These are phyloP conservation scores for Boechera stricta DNA, from an alignment of 345 rosid species.

Conservation along the genomic window DNA sequence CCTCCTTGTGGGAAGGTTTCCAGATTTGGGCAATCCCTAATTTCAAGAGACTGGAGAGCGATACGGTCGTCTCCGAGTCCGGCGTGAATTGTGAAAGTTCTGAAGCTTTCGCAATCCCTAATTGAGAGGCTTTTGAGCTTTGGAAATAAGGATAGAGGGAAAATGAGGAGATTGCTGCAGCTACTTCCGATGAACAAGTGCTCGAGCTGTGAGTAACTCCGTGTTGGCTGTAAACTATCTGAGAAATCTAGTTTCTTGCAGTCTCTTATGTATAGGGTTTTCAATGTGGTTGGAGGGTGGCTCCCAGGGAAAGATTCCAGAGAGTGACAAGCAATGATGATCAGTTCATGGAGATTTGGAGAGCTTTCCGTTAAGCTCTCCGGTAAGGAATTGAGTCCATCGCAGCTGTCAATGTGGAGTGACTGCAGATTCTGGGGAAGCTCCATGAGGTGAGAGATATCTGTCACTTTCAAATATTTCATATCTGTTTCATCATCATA, in stretches of 20 bases:
- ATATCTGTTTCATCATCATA: slow-evolving; percentile 30
- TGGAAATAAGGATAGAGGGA: slow-evolving; percentile 41
- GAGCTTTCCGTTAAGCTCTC: slow-evolving; percentile 32
- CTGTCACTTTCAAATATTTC: slow-evolving; percentile 43
- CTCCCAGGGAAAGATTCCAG: slow-evolving; percentile 41
- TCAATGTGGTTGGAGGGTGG: slow-evolving; percentile 36
- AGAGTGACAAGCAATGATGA: slow-evolving; percentile 38
- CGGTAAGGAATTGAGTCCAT: slow-evolving; percentile 35
- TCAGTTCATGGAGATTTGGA: slow-evolving; percentile 42
- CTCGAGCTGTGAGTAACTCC: slow-evolving; percentile 42
- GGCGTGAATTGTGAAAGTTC: slow-evolving; percentile 23
- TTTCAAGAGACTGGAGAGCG: slow-evolving; percentile 36
- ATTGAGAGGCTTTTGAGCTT: slow-evolving; percentile 48
- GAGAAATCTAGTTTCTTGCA: slow-evolving; percentile 46
- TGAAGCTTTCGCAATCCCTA: slow-evolving; percentile 43
- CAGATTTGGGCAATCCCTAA: slow-evolving; percentile 50
- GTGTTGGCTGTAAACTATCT: slow-evolving; percentile 36
- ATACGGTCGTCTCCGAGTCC: slow-evolving; percentile 45
- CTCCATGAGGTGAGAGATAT: slow-evolving; percentile 46
- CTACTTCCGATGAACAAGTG: slow-evolving; percentile 45
- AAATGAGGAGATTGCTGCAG: slow-evolving; percentile 40
- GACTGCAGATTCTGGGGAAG: slow-evolving; percentile 43
- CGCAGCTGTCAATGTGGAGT: slow-evolving; percentile 46
- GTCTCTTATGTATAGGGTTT: slow-evolving; percentile 43
- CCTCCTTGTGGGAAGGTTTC: slow-evolving; percentile 42